Evolutionary conservation across 164 flowering plant genomes (phyloP).

Genomic region (Tetrastigma voinierianum): DNA sequence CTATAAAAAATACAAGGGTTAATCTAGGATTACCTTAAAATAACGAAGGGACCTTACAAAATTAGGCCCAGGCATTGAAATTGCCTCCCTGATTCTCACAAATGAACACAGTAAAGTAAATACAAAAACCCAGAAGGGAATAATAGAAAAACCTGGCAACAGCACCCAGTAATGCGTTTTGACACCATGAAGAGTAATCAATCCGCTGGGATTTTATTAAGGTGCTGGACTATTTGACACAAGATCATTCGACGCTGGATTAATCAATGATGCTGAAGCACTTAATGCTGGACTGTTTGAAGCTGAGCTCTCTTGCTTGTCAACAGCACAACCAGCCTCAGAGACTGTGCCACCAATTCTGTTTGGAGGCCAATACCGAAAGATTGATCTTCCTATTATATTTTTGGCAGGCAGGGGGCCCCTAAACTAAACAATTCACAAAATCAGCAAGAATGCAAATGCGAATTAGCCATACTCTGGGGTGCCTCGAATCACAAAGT

Average conservation of each 20-base stretch:
- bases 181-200: too few species aligned
- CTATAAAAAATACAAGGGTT: neutral
- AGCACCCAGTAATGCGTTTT: too few species aligned
- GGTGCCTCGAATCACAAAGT: neutral
- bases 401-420: constrained; percentile 94
- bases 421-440: constrained; percentile 33
- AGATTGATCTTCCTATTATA: constrained; percentile 84
- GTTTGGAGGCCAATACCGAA: constrained; percentile 92
- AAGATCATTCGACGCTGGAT: too few species aligned
- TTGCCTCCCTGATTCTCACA: neutral
- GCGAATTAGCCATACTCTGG: too few species aligned
- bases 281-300: constrained; percentile 15
- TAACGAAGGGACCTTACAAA: neutral
- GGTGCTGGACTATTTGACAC: too few species aligned
- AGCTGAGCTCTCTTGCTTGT: constrained; percentile 50
- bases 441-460: neutral
- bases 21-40: neutral
- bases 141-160: too few species aligned
- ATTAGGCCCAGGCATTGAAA: neutral
- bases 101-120: too few species aligned
- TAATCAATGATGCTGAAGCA: too few species aligned
- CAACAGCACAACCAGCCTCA: constrained; percentile 57
- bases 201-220: too few species aligned
- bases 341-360: constrained; percentile 73
- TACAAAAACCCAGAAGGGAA: too few species aligned